Evolutionary conservation across 768 basidiomycete species (phyloP), one percentile per base, ranked within the genome.

Genomic region (Hortiboletus flavorubellus): DNA sequence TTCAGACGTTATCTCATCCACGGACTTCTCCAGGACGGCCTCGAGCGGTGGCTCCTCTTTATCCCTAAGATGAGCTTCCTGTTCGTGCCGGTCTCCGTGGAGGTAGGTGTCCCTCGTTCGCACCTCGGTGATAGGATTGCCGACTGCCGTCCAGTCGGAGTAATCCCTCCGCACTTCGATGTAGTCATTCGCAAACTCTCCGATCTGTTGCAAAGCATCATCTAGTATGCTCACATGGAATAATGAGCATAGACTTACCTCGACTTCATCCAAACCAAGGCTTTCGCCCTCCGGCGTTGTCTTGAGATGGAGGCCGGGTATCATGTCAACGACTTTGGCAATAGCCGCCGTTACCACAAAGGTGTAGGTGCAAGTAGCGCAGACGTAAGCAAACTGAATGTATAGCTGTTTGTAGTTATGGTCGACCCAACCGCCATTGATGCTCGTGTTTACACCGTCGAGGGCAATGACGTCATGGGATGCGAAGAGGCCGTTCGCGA

Each of bases 381-480:
- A 77, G 45, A 86, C 75, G 59, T 86, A 87, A 7, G 80, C 79
- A 53, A 92, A 73, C 54, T 93, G 90, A 61, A 85, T 87, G 59
- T 89, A 89, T 21, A 94, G 77, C 62, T 91, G 90, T 62, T 85
- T 85, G 80, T 82, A 91, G 71, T 87, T 78, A 49, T 80, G 80
- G 66, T 92, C 83, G 52, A 93, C 69, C 84, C 85, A 93, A 15
- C 89, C 88, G 15, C 86, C 87, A 2, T 67, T 60, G 48, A 80
- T 64, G 8, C 66, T 74, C 10, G 75, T 69, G 67, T 76, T 87
- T 41, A 87, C 77, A 23, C 82, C 89, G 64, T 94, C 91, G 55
- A 90, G 75, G 14, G 76, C 75, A 23, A 86, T 84, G 47, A 93
- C 76, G 8, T 74, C 72, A 6, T 73, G 72, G 21, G 86, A 82